Evolutionary conservation across 2,329 filamentous ascomycete genomes (phyloP).

Genomic region (Fusarium stilboides): DNA sequence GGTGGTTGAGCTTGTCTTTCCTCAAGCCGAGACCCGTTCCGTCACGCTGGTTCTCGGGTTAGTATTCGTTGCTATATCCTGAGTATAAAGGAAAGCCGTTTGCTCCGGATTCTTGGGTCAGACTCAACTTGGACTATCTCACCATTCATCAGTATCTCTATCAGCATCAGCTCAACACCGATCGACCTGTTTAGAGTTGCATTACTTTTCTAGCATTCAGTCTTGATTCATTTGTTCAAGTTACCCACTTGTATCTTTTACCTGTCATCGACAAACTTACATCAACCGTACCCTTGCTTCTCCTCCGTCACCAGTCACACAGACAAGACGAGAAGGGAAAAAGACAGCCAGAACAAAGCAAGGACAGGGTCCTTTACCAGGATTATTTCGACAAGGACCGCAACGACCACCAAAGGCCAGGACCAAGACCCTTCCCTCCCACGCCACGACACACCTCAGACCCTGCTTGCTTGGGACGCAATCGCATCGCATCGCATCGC

Average conservation of each 20-base stretch:
- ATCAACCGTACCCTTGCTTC: slow-evolving; percentile 33
- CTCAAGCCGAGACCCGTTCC: slow-evolving; percentile 41
- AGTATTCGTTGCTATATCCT: slow-evolving; percentile 30
- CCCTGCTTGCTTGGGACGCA: slow-evolving; percentile 18
- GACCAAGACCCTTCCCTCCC: slow-evolving; percentile 21
- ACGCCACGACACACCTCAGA: slow-evolving; percentile 31
- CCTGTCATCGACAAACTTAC: slow-evolving; percentile 30
- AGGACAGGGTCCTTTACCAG: slow-evolving; percentile 32
- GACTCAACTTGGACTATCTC: slow-evolving; percentile 23
- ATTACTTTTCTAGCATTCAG: slow-evolving; percentile 19
- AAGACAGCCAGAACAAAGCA: slow-evolving; percentile 35
- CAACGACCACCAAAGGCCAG: slow-evolving; percentile 18
- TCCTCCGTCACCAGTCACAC: slow-evolving; percentile 38
- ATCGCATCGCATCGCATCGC: slow-evolving; percentile 3
- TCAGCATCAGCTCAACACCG: slow-evolving; percentile 18
- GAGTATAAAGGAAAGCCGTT: slow-evolving; percentile 50
- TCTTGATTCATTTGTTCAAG: slow-evolving; percentile 6
- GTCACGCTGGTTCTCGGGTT: slow-evolving; percentile 39
- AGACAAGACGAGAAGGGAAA: slow-evolving; percentile 38
- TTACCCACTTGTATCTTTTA: slow-evolving; percentile 21
- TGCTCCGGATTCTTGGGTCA: slow-evolving; percentile 46
- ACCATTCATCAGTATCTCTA: slow-evolving; percentile 9
- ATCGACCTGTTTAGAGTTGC: slow-evolving; percentile 19
- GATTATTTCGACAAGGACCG: slow-evolving; percentile 30
- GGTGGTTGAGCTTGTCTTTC: slow-evolving; percentile 44